Evolutionary conservation across 306 rosid species (phyloP).

Genomic region (Pyrus bretschneideri): DNA sequence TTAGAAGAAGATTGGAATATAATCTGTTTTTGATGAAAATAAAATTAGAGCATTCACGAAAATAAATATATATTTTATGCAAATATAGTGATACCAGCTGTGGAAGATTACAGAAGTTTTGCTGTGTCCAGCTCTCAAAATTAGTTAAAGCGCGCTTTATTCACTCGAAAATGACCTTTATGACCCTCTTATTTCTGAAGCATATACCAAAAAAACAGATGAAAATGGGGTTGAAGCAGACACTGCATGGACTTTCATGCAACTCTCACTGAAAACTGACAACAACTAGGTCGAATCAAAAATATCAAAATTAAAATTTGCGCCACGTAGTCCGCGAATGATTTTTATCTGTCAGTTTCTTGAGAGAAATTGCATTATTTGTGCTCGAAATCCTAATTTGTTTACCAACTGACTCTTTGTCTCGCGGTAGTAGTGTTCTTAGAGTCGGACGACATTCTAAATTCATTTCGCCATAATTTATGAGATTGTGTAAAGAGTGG

Average conservation of each 20-base stretch:
- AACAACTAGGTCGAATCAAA: neutral
- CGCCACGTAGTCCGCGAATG: neutral
- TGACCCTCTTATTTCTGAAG: conserved; percentile 1
- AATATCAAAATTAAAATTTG: neutral
- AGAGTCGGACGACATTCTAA: no score
- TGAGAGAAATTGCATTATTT: neutral
- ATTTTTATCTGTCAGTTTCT: neutral
- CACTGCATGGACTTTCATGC: neutral
- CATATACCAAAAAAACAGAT: neutral
- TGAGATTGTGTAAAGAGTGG: neutral
- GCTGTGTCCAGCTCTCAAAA: conserved; percentile 13
- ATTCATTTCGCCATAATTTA: no score
- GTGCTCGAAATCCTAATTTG: neutral
- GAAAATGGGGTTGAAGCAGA: conserved; percentile 21
- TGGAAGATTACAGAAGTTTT: conserved; percentile 7
- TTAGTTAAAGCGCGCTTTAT: conserved; percentile 17
- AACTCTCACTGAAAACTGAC: neutral
- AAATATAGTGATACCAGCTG: conserved; percentile 26
- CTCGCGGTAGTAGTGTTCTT: neutral
- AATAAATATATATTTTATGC: neutral
- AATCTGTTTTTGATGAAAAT: neutral
- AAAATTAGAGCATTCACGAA: neutral
- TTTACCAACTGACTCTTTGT: neutral
- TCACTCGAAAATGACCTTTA: conserved; percentile 19
- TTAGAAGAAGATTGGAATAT: neutral